Percentiles rank a stretch among this genome's conserved stretches.
Conservation (phyloP, 805 yeast genomes). For the Pichia manshurica region DNA sequence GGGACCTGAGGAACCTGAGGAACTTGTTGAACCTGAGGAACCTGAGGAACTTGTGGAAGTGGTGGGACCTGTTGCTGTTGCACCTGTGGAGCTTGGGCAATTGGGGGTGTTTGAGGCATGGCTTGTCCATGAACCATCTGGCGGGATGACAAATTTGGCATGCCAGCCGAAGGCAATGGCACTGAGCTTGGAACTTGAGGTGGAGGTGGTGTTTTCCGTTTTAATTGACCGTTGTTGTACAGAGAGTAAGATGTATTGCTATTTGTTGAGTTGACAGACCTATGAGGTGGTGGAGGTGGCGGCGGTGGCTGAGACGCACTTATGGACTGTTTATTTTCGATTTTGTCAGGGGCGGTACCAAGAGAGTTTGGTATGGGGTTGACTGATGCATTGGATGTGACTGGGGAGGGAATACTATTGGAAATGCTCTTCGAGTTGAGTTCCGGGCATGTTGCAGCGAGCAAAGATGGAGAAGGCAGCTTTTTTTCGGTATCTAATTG, state of each 20-base stretch:
- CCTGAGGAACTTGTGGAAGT: constrained; percentile 2
- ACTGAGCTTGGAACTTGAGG: too few species aligned
- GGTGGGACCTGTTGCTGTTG: constrained; percentile 5
- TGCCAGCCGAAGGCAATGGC: too few species aligned
- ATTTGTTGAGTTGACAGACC: neutral
- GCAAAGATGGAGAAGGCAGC: neutral
- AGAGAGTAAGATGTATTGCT: too few species aligned
- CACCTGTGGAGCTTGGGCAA: constrained; percentile 2
- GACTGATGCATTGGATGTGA: too few species aligned
- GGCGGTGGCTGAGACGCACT: neutral
- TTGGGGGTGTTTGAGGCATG: constrained; percentile 1
- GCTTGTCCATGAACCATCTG: too few species aligned
- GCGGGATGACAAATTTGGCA: too few species aligned
- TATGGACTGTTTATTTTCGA: too few species aligned
- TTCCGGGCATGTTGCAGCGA: constrained; percentile 1
- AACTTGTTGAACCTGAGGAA: constrained; percentile 5
- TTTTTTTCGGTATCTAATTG: neutral
- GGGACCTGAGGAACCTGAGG: constrained; percentile 6
- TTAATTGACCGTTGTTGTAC: neutral
- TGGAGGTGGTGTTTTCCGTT: neutral
- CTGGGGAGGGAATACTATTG: too few species aligned
- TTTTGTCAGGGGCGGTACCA: too few species aligned
- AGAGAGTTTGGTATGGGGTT: neutral
- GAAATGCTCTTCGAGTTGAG: neutral
- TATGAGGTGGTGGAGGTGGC: constrained; percentile 9